Evolutionary conservation across 2,329 filamentous ascomycete species (phyloP), one percentile per base, ranked within the genome.

Genomic region (Sphaerulina populicola): DNA sequence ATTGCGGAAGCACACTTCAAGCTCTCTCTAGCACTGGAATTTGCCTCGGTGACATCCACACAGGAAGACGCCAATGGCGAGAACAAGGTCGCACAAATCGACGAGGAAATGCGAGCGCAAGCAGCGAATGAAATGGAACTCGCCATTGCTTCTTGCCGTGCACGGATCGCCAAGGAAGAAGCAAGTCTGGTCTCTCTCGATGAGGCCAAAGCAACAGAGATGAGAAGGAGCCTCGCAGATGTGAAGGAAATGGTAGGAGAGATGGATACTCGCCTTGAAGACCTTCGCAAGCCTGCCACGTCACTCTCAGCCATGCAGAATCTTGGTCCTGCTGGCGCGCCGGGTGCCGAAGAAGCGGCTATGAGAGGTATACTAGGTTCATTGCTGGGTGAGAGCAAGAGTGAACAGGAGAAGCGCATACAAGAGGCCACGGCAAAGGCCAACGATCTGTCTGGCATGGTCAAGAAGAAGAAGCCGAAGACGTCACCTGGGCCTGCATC

Each of bases 1-100:
- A 79, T 97, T 51, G 91, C 93, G 38, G 93, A 98, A 73, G 91
- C 88, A 12, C 89, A 98, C 72, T 98, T 86, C 75, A 97, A 96
- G 71, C 82, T 98, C 23, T 95, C 91, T 0, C 79, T 98, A 12
- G 93, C 93, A 0, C 78, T 98, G 27, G 93, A 98, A 66, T 97
- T 97, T 61, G 88, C 88, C 3, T 93, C 88, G 0, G 81, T 93
- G 41, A 77, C 75, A 14, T 75, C 79, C 1, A 78, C 78, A 12
- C 76, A 78, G 40, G 71, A 74, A 47, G 68, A 64, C 18, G 70
- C 73, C 39, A 66, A 65, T 14, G 53, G 69, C 49, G 54, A 62
- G 4, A 56, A 62, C 29, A 70, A 71, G 45, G 65, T 68, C 3
- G 60, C 61, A 5, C 66, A 73, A 54, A 74, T 89, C 49, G 84